These are phyloP conservation scores for Colletotrichum sp. DNA, from an alignment of 2,329 filamentous ascomycete species.

Conservation along the genomic window DNA sequence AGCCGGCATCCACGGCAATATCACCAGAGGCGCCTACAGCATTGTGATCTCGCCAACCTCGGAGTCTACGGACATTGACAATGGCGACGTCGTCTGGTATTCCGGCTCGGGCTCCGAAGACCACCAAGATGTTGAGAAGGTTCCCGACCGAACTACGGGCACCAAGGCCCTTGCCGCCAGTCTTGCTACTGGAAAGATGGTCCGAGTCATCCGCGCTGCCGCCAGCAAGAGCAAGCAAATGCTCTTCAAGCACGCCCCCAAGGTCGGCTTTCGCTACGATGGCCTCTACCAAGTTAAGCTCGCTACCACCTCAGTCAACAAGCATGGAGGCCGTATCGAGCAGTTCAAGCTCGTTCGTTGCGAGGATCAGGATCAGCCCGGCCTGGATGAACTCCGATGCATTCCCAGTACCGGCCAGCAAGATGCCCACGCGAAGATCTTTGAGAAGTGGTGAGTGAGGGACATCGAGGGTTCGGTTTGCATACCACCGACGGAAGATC, in stretches of 20 bases:
- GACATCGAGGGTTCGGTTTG: not conserved
- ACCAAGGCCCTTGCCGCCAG: conserved; percentile 16
- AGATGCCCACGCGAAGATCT: conserved; percentile 15
- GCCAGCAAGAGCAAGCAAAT: not conserved
- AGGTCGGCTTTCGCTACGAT: conserved; percentile 38
- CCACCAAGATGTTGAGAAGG: conserved; percentile 11
- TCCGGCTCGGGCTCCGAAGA: conserved; percentile 27
- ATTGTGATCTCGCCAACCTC: conserved; percentile 51
- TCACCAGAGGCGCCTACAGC: conserved; percentile 52
- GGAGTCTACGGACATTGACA: too few relatives aligned
- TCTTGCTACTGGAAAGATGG: conserved; percentile 4
- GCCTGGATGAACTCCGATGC: not conserved
- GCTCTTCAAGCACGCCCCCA: conserved; percentile 19
- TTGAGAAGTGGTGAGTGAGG: conserved; percentile 19
- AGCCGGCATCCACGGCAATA: conserved; percentile 56
- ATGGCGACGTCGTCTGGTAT: conserved; percentile 27
- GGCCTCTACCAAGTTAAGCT: conserved; percentile 34
- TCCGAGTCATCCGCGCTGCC: conserved; percentile 34
- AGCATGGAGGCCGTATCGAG: conserved; percentile 22
- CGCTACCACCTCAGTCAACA: conserved; percentile 4
- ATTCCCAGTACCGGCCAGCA: conserved; percentile 10
- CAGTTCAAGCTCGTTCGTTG: conserved; percentile 14
- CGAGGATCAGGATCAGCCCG: conserved; percentile 4
- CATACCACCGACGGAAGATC: not conserved
- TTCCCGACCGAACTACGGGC: not conserved